A percentile compares a stretch with the other conserved stretches of the same genome.
Conservation (phyloP, 73 alveolate genomes). For the Paramecium biaurelia region DNA sequence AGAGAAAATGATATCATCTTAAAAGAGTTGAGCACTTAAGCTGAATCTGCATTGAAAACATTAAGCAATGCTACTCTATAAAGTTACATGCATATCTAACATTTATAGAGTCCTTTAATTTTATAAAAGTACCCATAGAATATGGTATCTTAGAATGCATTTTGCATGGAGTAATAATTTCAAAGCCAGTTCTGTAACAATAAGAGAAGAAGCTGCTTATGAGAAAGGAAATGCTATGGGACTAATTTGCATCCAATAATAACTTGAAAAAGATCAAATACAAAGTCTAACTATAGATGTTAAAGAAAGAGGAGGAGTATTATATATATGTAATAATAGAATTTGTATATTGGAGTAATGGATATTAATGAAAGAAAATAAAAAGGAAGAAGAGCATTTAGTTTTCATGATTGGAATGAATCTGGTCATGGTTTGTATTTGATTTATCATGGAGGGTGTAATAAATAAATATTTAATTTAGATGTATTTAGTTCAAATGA, state of each 20-base stretch:
- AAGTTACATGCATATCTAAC: slow-evolving; percentile 7
- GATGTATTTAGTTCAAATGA: slow-evolving; percentile 28
- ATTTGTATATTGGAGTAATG: slow-evolving; percentile 9
- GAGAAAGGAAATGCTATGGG: slow-evolving; percentile 45
- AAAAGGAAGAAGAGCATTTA: slow-evolving; percentile 45
- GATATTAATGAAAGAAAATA: slow-evolving; percentile 13
- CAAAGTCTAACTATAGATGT: slow-evolving; percentile 20
- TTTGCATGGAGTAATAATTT: slow-evolving; percentile 5
- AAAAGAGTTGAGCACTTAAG: slow-evolving; percentile 24
- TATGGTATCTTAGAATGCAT: neutral
- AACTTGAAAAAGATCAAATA: slow-evolving; percentile 17
- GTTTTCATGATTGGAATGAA: slow-evolving; percentile 41
- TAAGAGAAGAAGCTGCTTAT: slow-evolving; percentile 22
- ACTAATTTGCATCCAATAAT: neutral
- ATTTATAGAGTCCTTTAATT: slow-evolving; percentile 27
- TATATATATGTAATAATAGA: neutral
- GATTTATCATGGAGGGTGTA: slow-evolving; percentile 48
- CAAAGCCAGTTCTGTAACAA: slow-evolving; percentile 8
- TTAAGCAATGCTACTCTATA: neutral
- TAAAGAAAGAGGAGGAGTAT: slow-evolving; percentile 32
- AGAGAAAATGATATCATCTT: slow-evolving; percentile 8
- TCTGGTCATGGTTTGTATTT: slow-evolving; percentile 20
- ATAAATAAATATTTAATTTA: neutral
- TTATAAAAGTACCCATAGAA: neutral
- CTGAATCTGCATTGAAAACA: neutral